Conservation (phyloP, 2,329 filamentous ascomycete species). For the Podosphaera aphanis region DNA sequence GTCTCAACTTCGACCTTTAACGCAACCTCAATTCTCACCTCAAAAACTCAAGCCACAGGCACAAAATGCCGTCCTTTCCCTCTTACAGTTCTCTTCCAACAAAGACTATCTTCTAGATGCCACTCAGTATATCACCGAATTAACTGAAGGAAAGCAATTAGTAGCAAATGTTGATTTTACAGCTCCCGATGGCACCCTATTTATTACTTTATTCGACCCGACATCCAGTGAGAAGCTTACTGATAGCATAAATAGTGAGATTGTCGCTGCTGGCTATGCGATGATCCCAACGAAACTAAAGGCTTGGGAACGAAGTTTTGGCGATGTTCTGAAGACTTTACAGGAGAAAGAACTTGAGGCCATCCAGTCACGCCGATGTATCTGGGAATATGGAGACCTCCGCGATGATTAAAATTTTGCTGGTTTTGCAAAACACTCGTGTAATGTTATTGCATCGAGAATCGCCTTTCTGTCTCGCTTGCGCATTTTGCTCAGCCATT, state of each 20-base stretch:
- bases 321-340: slow-evolving; percentile 46
- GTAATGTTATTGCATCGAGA: neutral
- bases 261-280: slow-evolving; percentile 61
- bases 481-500: neutral
- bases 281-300: slow-evolving; percentile 86
- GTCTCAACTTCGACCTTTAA: slow-evolving; percentile 60
- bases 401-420: slow-evolving; percentile 46
- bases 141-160: slow-evolving; percentile 51
- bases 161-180: slow-evolving; percentile 81
- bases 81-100: slow-evolving; percentile 66
- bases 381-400: slow-evolving; percentile 97
- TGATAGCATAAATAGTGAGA: slow-evolving; percentile 73
- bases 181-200: slow-evolving; percentile 59
- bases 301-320: slow-evolving; percentile 64
- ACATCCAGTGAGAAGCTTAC: slow-evolving; percentile 36
- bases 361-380: slow-evolving; percentile 58
- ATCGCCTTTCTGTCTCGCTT: neutral
- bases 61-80: slow-evolving; percentile 62
- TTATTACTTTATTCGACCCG: slow-evolving; percentile 73
- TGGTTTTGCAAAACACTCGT: neutral
- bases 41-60: slow-evolving; percentile 76
- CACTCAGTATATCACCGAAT: slow-evolving; percentile 48
- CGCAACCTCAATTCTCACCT: slow-evolving; percentile 52
- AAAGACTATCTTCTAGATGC: slow-evolving; percentile 68
- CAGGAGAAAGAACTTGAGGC: slow-evolving; percentile 54